Base-by-base conservation (phyloP, 1,284 basidiomycete species). In the Anthracocystis walkeri region DNA sequence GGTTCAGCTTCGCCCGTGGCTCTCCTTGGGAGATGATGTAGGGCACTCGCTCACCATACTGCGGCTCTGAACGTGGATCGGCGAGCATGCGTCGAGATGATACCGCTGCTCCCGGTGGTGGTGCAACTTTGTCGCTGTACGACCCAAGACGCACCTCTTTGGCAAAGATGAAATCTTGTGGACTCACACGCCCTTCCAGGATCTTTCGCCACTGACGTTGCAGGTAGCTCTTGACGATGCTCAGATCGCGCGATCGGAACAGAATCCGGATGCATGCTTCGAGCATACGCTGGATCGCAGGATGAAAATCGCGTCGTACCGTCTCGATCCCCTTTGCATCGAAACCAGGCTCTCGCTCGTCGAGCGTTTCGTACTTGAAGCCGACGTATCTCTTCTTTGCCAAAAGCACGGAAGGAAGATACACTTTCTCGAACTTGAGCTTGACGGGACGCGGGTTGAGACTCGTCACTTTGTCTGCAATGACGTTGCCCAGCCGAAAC, bases 321-420 rank as follows among this genome's bases (percentile, higher is more conserved):
- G 95, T 97, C 86, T 99, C 97, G 65, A 99, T 97, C 0, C 96
- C 97, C 86, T 99, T 98, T 5, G 95, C 97, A 78, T 99, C 96
- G 79, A 99, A 97, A 0, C 87, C 88, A 0, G 95, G 93, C 56
- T 92, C 90, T 1, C 75, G 84, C 18, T 97, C 93, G 71, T 94
- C 91, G 0, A 91, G 89, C 58, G 87, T 89, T 85, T 99, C 97
- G 78, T 92, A 97, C 85, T 95, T 97, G 87, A 93, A 95, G 2
- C 96, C 96, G 10, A 97, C 95, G 79, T 98, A 98, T 68, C 95
- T 90, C 84, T 98, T 98, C 88, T 99, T 99, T 0, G 95, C 94
- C 87, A 97, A 89, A 23, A 99, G 88, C 0, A 98, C 90, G 69
- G 92, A 95, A 2, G 94, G 95, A 56, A 95, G 89, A 85, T 97